Conservation (phyloP, 2,329 filamentous ascomycete genomes). For the Fusarium virguliforme region DNA sequence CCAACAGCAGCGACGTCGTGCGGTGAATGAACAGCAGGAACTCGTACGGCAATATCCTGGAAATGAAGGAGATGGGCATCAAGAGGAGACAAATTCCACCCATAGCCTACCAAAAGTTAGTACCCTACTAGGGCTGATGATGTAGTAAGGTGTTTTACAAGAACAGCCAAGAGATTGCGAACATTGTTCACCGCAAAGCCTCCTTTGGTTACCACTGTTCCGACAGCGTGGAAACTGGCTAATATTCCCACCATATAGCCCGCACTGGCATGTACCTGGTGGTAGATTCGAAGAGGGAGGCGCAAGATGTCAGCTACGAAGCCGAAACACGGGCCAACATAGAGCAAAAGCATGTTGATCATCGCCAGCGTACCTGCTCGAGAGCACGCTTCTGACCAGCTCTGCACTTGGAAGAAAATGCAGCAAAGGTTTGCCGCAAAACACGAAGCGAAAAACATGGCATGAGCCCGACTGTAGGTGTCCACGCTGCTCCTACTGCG, state of each 20-base stretch:
- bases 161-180: slow-evolving; percentile 17
- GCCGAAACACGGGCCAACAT: slow-evolving; percentile 22
- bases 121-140: not conserved
- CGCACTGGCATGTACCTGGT: slow-evolving; percentile 19
- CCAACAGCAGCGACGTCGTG: not conserved
- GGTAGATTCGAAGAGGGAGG: slow-evolving; percentile 20
- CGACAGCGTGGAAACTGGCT: slow-evolving; percentile 20
- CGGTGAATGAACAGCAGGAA: slow-evolving; percentile 1
- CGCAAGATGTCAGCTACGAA: slow-evolving; percentile 21
- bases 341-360: slow-evolving; percentile 22
- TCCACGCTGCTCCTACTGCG: slow-evolving; percentile 24
- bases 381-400: slow-evolving; percentile 7
- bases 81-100: not conserved
- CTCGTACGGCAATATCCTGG: not conserved
- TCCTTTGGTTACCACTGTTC: slow-evolving; percentile 10
- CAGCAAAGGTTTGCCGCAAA: slow-evolving; percentile 24
- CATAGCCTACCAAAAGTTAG: slow-evolving; percentile 1
- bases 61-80: not conserved
- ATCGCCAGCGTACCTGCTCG: slow-evolving; percentile 25
- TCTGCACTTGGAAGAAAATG: slow-evolving; percentile 15
- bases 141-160: slow-evolving; percentile 16
- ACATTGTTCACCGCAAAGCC: slow-evolving; percentile 4
- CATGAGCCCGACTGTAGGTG: slow-evolving; percentile 14
- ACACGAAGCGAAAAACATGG: slow-evolving; percentile 15
- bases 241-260: slow-evolving; percentile 22